Evolutionary conservation across 2,329 filamentous ascomycete species (phyloP), one percentile per base, ranked within the genome.

Genomic region (Seiridium cupressi): DNA sequence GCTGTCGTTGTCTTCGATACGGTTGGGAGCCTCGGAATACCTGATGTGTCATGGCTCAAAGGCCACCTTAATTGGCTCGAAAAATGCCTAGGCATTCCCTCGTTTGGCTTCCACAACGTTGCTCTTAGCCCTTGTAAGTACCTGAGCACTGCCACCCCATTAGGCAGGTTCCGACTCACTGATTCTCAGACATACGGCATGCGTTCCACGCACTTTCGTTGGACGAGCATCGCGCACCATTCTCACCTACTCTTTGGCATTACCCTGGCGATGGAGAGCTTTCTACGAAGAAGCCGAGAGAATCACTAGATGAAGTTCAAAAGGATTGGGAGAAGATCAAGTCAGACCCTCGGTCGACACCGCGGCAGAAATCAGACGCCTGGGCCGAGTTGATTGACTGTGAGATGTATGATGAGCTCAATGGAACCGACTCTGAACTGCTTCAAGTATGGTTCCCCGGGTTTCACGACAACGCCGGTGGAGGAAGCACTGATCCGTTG

Each of bases 361-460:
- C n/a, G 1, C 5, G 26, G n/a, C 34, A 58, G 34, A 3, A 49
- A 3, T 40, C 32, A 4, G 35, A 36, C 3, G 38, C 60, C 9
- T 63, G 61, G 61, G 48, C 34, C 5, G 61, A 51, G 18, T 34
- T 61, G 46, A 51, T 62, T 13, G 61, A 62, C 49, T 60, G 53
- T 38, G 59, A 63, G 36, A 63, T 63, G 61, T 55, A 62, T 26
- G 55, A 61, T 9, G 35, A 62, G 13, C 51, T 62, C 3, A 47
- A 59, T 3, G 51, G 47, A 6, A 35, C 46, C 18, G 46, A 61
- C 35, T 62, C 65, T 2, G 60, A 74, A 34, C 68, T 84, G 35
- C 74, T 77, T n/a, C 82, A 84, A 66, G 79, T 81, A 7, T 85
- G 83, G 83, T 84, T 84, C 59, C 81, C 82, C 0, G 83, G 83